Percentiles rank a stretch among this genome's conserved stretches.
Evolutionary conservation across 768 basidiomycete species (phyloP).

Genomic region (Boletus edulis): DNA sequence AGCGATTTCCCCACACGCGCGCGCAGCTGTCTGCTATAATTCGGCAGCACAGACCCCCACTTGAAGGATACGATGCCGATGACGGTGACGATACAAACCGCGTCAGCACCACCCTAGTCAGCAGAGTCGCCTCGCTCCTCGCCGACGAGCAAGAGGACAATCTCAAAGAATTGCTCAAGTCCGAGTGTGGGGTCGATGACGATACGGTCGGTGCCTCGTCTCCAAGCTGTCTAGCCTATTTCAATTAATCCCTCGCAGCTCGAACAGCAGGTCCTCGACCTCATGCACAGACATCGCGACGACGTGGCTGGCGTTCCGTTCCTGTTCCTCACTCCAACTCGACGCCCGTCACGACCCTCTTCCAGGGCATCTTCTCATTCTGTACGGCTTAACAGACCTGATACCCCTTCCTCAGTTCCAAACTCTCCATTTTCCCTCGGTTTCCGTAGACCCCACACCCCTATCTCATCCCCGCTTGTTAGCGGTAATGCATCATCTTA

Average conservation of each 20-base stretch:
- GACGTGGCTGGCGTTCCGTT: constrained; percentile 81
- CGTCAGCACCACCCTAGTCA: constrained; percentile 64
- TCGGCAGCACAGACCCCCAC: constrained; percentile 61
- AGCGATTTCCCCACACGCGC: constrained; percentile 76
- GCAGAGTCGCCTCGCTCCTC: constrained; percentile 66
- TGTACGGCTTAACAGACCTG: constrained; percentile 64
- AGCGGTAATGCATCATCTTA: constrained; percentile 53
- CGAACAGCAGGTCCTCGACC: constrained; percentile 86
- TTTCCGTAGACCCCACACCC: constrained; percentile 79
- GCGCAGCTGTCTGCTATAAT: constrained; percentile 76
- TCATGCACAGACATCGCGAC: constrained; percentile 95
- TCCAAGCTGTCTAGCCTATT: constrained; percentile 15
- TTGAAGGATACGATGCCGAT: constrained; percentile 56
- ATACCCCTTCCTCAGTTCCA: constrained; percentile 74
- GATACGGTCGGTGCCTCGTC: constrained; percentile 51
- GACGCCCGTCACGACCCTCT: constrained; percentile 78
- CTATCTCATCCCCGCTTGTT: constrained; percentile 74
- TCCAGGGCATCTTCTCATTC: constrained; percentile 77
- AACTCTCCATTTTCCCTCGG: constrained; percentile 72
- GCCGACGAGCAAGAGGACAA: constrained; percentile 85
- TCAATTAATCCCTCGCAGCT: constrained; percentile 43
- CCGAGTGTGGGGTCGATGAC: constrained; percentile 65
- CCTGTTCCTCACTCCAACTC: constrained; percentile 75
- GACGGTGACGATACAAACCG: constrained; percentile 52
- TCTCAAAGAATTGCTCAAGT: constrained; percentile 72